Conservation (phyloP, 768 basidiomycete species). For the Boletus sensibilis region DNA sequence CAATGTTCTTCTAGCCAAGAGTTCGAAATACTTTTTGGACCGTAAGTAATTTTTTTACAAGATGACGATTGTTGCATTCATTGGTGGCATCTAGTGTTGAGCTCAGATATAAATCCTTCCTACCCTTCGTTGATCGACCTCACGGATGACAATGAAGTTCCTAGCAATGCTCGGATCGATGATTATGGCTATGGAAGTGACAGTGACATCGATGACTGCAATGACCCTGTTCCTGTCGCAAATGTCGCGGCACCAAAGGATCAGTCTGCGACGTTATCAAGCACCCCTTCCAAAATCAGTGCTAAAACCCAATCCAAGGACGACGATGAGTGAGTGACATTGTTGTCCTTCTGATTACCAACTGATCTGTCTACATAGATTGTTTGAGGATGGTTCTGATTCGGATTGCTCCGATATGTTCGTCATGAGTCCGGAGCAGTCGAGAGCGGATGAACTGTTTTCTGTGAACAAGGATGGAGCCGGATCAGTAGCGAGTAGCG, state of each 20-base stretch:
- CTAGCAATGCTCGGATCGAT: constrained; percentile 3
- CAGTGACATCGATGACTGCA: constrained; percentile 36
- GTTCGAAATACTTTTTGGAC: constrained; percentile 29
- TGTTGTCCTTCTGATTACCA: background rate
- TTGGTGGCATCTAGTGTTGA: constrained; percentile 8
- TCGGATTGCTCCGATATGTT: constrained; percentile 18
- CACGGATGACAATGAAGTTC: constrained; percentile 9
- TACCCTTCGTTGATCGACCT: constrained; percentile 19
- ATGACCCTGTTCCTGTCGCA: background rate
- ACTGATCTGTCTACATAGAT: constrained; percentile 7
- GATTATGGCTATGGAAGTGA: constrained; percentile 35
- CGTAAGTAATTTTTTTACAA: constrained; percentile 13
- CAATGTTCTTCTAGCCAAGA: constrained; percentile 24
- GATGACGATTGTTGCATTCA: background rate
- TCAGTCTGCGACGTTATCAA: background rate
- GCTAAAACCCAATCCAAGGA: background rate
- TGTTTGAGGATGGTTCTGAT: constrained; percentile 14
- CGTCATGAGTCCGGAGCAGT: constrained; percentile 16
- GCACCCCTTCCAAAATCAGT: background rate
- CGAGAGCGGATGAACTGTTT: background rate
- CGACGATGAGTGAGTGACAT: constrained; percentile 5
- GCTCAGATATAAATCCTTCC: constrained; percentile 7
- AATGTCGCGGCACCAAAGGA: background rate
- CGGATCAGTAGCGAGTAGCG: constrained; percentile 6
- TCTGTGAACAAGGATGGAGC: background rate